Evolutionary conservation across 202 grass and related monocot genomes (phyloP).

Genomic region (Elaeis oleifera): DNA sequence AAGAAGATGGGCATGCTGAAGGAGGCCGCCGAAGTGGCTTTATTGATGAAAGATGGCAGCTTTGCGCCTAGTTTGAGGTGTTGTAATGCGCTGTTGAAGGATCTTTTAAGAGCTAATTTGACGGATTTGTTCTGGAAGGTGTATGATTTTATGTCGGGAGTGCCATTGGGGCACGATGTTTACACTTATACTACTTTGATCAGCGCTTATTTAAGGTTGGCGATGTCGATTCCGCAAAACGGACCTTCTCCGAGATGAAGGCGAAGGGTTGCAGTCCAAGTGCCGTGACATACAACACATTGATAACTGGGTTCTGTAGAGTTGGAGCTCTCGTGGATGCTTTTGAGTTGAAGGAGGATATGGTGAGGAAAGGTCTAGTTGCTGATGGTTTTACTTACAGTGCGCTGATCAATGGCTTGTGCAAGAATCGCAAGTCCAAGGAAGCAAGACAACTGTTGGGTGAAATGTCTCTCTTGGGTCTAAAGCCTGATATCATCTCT

Average conservation of each 20-base stretch:
- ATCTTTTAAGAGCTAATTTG: conserved; percentile 42
- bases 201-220: conserved; percentile 36
- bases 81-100: conserved; percentile 64
- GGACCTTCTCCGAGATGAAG: conserved; percentile 47
- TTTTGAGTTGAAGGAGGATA: conserved; percentile 56
- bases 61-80: conserved; percentile 47
- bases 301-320: conserved; percentile 58
- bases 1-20: conserved; percentile 41
- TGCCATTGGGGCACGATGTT: conserved; percentile 26
- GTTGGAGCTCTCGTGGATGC: conserved; percentile 47
- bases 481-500: conserved; percentile 34
- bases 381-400: conserved; percentile 47
- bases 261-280: conserved; percentile 40
- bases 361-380: conserved; percentile 40
- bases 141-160: conserved; percentile 29
- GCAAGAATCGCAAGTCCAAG: conserved; percentile 29
- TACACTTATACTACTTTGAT: conserved; percentile 64
- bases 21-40: conserved; percentile 27
- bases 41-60: conserved; percentile 34
- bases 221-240: conserved; percentile 41
- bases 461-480: conserved; percentile 39
- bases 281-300: conserved; percentile 44
- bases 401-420: conserved; percentile 46
- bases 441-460: conserved; percentile 51
- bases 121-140: conserved; percentile 65